Conservation (phyloP, 805 yeast genomes). For the Candida loeiensis region DNA sequence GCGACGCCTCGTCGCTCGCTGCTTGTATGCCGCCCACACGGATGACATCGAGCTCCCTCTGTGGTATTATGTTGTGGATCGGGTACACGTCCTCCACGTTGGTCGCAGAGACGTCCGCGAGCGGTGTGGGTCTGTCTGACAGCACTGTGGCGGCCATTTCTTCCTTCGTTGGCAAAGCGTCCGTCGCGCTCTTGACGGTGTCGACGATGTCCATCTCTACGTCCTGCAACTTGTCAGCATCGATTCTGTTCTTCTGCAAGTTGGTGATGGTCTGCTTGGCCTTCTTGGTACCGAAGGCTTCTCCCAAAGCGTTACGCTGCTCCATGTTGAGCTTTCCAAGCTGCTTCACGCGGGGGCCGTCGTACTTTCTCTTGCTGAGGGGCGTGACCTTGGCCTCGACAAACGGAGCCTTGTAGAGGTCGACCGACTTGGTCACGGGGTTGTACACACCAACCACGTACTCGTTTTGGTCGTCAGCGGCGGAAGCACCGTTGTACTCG, state of each 20-base stretch:
- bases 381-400: slow-evolving; percentile 62
- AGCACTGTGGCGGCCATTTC: slow-evolving; percentile 56
- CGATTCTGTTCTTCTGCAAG: slow-evolving; percentile 78
- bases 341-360: slow-evolving; percentile 65
- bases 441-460: slow-evolving; percentile 81
- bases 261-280: slow-evolving; percentile 88
- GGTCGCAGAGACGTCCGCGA: slow-evolving; percentile 72
- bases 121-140: slow-evolving; percentile 80
- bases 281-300: slow-evolving; percentile 94
- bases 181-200: slow-evolving; percentile 66
- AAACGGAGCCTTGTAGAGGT: slow-evolving; percentile 61
- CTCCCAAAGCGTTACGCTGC: slow-evolving; percentile 84
- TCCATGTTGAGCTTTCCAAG: slow-evolving; percentile 45
- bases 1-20: slow-evolving; percentile 46
- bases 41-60: slow-evolving; percentile 57
- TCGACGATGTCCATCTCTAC: slow-evolving; percentile 80
- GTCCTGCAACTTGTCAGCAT: slow-evolving; percentile 72
- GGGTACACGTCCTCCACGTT: slow-evolving; percentile 82
- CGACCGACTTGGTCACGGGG: slow-evolving; percentile 57
- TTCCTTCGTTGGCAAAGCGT: slow-evolving; percentile 66
- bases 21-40: slow-evolving; percentile 60
- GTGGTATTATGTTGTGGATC: slow-evolving; percentile 63
- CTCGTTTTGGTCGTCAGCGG: slow-evolving; percentile 33
- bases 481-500: slow-evolving; percentile 63
- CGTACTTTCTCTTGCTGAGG: slow-evolving; percentile 50